A percentile compares a stretch with the other conserved stretches of the same genome.
Evolutionary conservation across 495 filamentous ascomycete genomes (phyloP).

Genomic region (Neurospora discreta): DNA sequence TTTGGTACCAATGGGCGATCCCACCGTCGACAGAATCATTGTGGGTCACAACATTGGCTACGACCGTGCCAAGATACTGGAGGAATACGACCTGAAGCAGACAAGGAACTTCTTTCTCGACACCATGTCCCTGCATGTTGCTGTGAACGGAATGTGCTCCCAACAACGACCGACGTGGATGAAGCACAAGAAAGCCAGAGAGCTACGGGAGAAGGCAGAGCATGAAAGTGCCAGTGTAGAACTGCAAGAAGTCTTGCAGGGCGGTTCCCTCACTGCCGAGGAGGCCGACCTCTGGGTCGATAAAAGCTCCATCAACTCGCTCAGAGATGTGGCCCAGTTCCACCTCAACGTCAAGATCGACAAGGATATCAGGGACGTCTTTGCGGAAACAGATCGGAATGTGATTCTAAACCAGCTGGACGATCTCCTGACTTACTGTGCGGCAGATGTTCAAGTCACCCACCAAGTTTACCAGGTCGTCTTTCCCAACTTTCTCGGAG

Average conservation of each 20-base stretch:
- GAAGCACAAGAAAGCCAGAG: slow-evolving; percentile 82
- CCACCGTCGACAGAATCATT: slow-evolving; percentile 56
- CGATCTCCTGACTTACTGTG: slow-evolving; percentile 87
- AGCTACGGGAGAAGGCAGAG: slow-evolving; percentile 70
- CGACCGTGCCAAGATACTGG: slow-evolving; percentile 74
- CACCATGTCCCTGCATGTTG: slow-evolving; percentile 97
- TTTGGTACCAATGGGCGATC: slow-evolving; percentile 75
- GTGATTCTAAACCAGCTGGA: slow-evolving; percentile 60
- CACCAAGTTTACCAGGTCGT: slow-evolving; percentile 88
- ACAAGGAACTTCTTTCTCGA: slow-evolving; percentile 82
- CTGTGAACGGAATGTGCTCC: slow-evolving; percentile 98
- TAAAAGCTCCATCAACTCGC: slow-evolving; percentile 85
- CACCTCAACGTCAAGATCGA: slow-evolving; percentile 88
- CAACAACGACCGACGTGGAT: slow-evolving; percentile 93
- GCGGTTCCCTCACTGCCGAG: slow-evolving; percentile 57
- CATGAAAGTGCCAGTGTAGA: slow-evolving; percentile 59
- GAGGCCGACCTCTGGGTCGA: slow-evolving; percentile 94
- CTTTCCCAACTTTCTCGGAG: slow-evolving; percentile 75
- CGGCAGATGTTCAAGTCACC: slow-evolving; percentile 85
- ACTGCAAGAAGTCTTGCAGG: slow-evolving; percentile 58
- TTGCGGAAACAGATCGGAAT: slow-evolving; percentile 67
- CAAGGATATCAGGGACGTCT: slow-evolving; percentile 76
- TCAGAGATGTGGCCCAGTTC: slow-evolving; percentile 93
- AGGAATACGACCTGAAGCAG: slow-evolving; percentile 81
- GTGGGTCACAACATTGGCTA: slow-evolving; percentile 96